A percentile compares a stretch with the other conserved stretches of the same genome.
Evolutionary conservation across 352 stramenopile species (phyloP).

Genomic region (Blastocystis sp.): DNA sequence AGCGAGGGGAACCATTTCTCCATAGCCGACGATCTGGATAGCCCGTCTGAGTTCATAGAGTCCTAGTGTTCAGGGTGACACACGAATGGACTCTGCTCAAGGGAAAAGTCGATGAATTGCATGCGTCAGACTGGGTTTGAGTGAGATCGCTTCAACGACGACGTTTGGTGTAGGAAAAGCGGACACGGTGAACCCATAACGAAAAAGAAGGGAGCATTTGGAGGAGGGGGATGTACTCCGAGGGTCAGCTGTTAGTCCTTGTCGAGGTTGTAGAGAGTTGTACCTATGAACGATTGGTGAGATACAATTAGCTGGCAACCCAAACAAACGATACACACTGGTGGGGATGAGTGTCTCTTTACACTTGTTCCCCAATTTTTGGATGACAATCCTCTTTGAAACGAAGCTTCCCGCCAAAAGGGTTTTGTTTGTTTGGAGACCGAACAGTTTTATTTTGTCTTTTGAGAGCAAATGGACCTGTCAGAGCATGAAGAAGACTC

Average conservation of each 20-base stretch:
- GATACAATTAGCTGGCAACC: conserved; percentile 51
- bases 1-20: not conserved
- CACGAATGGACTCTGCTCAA: not conserved
- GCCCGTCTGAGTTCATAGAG: not conserved
- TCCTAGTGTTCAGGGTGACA: not conserved
- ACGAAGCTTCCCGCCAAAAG: conserved; percentile 47
- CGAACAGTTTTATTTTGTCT: not conserved
- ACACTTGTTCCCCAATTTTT: conserved; percentile 13
- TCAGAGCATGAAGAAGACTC: not conserved
- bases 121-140: not conserved
- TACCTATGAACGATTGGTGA: conserved; percentile 50
- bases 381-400: conserved; percentile 1
- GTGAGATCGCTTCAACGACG: not conserved
- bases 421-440: not conserved
- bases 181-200: conserved; percentile 5
- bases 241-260: conserved; percentile 16
- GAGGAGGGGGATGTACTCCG: conserved; percentile 2
- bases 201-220: not conserved
- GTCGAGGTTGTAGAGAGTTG: conserved; percentile 46
- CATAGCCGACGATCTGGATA: not conserved
- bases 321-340: conserved; percentile 23
- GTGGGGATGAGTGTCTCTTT: not conserved
- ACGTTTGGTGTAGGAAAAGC: too few relatives aligned
- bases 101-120: not conserved
- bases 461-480: not conserved